These are phyloP conservation scores for Rhododendron mucronatum DNA, from an alignment of 148 eudicot species.

Conservation along the genomic window DNA sequence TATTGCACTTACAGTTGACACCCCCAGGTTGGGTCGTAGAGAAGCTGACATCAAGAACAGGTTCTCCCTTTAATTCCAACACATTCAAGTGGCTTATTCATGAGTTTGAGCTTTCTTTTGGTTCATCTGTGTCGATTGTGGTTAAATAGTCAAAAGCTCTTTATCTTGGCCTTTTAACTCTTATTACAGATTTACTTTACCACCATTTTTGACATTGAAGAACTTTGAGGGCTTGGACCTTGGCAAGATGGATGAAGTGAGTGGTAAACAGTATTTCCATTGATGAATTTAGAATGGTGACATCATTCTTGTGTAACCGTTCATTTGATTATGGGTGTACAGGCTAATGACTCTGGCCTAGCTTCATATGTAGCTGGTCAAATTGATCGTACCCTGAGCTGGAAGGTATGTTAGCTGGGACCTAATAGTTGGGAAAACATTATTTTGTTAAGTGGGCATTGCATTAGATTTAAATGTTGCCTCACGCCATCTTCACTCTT, in stretches of 20 bases:
- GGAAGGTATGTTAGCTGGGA: slow-evolving; percentile 59
- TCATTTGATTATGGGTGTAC: slow-evolving; percentile 13
- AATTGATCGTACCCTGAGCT: slow-evolving; percentile 87
- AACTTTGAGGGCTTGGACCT: slow-evolving; percentile 96
- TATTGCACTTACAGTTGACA: slow-evolving; percentile 95
- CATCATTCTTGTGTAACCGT: background rate
- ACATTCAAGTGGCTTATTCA: background rate
- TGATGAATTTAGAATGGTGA: background rate
- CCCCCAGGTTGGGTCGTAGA: slow-evolving; percentile 92
- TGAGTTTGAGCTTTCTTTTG: background rate
- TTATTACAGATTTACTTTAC: slow-evolving; percentile 64
- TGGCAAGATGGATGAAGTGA: slow-evolving; percentile 91
- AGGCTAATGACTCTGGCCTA: slow-evolving; percentile 89
- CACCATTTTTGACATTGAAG: slow-evolving; percentile 82
- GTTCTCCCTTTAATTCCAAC: slow-evolving; percentile 23
- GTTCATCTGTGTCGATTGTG: background rate
- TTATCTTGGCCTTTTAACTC: background rate
- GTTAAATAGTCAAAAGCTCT: background rate
- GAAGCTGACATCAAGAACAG: slow-evolving; percentile 98
- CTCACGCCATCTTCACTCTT: background rate
- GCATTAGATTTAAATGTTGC: background rate
- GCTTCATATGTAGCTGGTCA: slow-evolving; percentile 97
- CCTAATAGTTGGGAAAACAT: background rate
- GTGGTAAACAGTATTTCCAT: slow-evolving; percentile 9
- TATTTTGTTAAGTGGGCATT: background rate